Evolutionary conservation across 805 yeast genomes (phyloP).

Genomic region (Cyberlindnera mississippiensis): DNA sequence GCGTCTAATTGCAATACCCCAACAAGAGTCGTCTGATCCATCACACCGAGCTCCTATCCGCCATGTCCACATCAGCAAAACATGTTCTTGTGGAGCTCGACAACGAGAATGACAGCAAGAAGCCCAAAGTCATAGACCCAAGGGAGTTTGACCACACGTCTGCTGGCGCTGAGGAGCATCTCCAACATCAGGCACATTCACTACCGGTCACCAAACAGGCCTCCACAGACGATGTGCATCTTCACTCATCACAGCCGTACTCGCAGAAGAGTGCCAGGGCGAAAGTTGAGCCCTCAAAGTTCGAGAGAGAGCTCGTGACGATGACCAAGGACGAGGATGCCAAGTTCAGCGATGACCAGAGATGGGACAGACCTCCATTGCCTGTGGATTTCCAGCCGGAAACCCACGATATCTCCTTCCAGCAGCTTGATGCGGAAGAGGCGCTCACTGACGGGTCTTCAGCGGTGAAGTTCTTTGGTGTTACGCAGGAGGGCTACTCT

Average conservation of each 20-base stretch:
- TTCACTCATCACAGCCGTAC: constrained; percentile 29
- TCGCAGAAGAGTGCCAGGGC: constrained; percentile 27
- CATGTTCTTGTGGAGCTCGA: constrained; percentile 4
- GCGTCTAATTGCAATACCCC: too few relatives aligned
- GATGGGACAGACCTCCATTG: constrained; percentile 57
- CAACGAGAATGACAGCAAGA: constrained; percentile 10
- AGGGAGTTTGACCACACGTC: constrained; percentile 14
- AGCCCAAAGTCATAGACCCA: constrained; percentile 15
- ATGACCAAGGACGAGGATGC: constrained; percentile 38
- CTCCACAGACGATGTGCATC: constrained; percentile 11
- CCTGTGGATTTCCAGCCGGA: constrained; percentile 46
- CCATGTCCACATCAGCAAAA: not conserved
- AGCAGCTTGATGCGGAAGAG: constrained; percentile 95
- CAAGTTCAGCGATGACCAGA: constrained; percentile 28
- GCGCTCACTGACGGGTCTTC: constrained; percentile 53
- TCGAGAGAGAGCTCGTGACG: constrained; percentile 47
- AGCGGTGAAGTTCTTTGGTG: constrained; percentile 85
- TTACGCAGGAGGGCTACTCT: constrained; percentile 82
- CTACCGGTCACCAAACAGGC: constrained; percentile 24
- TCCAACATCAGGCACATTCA: constrained; percentile 27
- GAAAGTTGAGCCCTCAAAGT: constrained; percentile 39
- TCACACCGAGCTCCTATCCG: not conserved
- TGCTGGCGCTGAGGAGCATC: constrained; percentile 20
- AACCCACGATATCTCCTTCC: constrained; percentile 61
- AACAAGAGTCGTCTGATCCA: too few relatives aligned